phyloP scores from a whole-genome alignment of 2,329 filamentous ascomycete species.

The Plectosphaerella sp. region DNA sequence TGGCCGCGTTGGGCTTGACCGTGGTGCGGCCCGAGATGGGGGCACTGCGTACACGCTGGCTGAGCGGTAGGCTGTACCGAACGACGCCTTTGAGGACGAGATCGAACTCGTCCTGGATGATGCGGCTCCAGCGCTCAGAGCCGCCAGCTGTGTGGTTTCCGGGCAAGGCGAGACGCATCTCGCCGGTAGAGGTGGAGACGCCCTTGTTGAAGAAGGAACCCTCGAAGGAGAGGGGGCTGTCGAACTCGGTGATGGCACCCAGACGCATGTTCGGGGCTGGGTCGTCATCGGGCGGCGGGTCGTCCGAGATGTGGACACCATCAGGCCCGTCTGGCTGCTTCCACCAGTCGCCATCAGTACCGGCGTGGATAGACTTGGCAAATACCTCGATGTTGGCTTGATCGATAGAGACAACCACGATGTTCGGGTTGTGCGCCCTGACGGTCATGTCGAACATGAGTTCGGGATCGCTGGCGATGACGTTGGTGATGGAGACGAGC shows the following conservation, averaged over 20 bases:
- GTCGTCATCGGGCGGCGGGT: slow-evolving; percentile 62
- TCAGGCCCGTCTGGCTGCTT: slow-evolving; percentile 31
- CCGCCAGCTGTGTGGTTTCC: slow-evolving; percentile 88
- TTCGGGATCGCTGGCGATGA: slow-evolving; percentile 90
- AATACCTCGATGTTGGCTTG: slow-evolving; percentile 90
- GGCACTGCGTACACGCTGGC: slow-evolving; percentile 54
- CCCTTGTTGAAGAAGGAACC: slow-evolving; percentile 77
- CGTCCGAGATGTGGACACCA: slow-evolving; percentile 21
- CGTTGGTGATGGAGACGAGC: slow-evolving; percentile 78
- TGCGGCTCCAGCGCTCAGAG: slow-evolving; percentile 81
- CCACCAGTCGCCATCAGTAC: slow-evolving; percentile 62
- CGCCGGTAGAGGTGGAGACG: slow-evolving; percentile 69
- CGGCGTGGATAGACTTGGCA: slow-evolving; percentile 86
- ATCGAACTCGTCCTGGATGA: slow-evolving; percentile 88
- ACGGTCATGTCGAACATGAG: slow-evolving; percentile 91
- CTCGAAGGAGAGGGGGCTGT: slow-evolving; percentile 84
- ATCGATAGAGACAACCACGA: slow-evolving; percentile 80
- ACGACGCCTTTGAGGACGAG: slow-evolving; percentile 87
- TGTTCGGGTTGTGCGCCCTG: slow-evolving; percentile 85
- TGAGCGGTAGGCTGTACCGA: slow-evolving; percentile 69
- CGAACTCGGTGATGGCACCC: slow-evolving; percentile 82
- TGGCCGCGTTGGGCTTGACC: slow-evolving; percentile 60
- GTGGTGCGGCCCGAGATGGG: slow-evolving; percentile 55
- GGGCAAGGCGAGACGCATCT: slow-evolving; percentile 75
- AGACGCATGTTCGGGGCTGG: slow-evolving; percentile 80